Evolutionary conservation across 805 yeast species (phyloP).

Genomic region (Osmozyma mogii): DNA sequence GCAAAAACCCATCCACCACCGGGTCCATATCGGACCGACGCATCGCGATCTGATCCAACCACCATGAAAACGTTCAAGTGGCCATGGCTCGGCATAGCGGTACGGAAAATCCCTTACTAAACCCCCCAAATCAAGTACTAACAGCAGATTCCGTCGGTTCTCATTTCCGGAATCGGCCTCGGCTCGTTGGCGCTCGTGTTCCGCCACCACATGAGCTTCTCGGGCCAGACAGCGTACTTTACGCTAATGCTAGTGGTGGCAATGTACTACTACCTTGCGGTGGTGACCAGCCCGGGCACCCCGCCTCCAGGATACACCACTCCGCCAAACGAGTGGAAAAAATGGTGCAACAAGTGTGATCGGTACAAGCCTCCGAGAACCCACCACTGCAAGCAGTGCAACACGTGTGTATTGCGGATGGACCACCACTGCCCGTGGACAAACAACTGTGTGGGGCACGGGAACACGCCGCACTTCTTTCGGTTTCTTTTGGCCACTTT

Average conservation of each 20-base stretch:
- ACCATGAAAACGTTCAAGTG: slow-evolving; percentile 13
- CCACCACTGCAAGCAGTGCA: slow-evolving; percentile 79
- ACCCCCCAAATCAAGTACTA: no score
- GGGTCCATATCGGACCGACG: background rate
- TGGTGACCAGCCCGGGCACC: slow-evolving; percentile 57
- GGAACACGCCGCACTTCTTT: slow-evolving; percentile 70
- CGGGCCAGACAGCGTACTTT: slow-evolving; percentile 41
- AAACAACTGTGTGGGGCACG: slow-evolving; percentile 77
- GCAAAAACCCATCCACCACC: background rate
- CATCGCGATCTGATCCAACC: background rate
- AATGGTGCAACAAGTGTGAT: slow-evolving; percentile 69
- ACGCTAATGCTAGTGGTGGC: slow-evolving; percentile 49
- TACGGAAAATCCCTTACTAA: no score
- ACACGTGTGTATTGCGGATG: slow-evolving; percentile 75
- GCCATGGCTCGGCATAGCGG: slow-evolving; percentile 13
- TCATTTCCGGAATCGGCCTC: no score
- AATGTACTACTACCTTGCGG: slow-evolving; percentile 69
- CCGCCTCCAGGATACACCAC: slow-evolving; percentile 48
- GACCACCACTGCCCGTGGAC: slow-evolving; percentile 96
- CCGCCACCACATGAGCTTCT: slow-evolving; percentile 28
- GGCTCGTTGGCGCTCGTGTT: slow-evolving; percentile 33
- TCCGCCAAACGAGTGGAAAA: slow-evolving; percentile 43
- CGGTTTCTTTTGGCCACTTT: slow-evolving; percentile 67
- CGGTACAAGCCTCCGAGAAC: slow-evolving; percentile 71
- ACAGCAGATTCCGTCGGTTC: slow-evolving; percentile 58